Evolutionary conservation across 179 eudicot genomes (phyloP), one percentile per base, ranked within the genome.

Genomic region (Amaranthus tricolor): DNA sequence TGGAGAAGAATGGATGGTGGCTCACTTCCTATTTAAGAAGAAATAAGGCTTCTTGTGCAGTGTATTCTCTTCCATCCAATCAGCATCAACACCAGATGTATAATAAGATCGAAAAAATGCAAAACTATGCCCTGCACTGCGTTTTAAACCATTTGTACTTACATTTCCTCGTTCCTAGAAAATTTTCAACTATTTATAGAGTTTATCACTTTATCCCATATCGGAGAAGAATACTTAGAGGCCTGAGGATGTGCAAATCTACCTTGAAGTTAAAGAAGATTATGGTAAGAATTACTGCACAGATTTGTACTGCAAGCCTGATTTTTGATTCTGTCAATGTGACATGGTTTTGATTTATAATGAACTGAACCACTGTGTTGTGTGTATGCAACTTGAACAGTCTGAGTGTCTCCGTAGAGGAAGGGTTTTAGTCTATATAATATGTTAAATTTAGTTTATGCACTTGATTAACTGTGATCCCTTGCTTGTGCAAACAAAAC

Each of bases 1-100:
- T 68, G 99, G 99, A 10, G 94, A 95, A 78, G 99, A 95, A 85
- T 95, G 98, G 99, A 93, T 95, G 99, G 99, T 95, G 59, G 76
- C 94, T 5, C 94, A 85, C 82, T 85, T 87, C 87, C 87, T 95
- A 5, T 95, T 93, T 76, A 91, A 88, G 84, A 95, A 84, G 85
- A 90, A 93, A 79, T 88, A 66, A 81, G 60, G 15, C 16, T 60
- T 14, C 20, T 40, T 5, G 8, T 16, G 44, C 16, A 60, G 15
- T 47, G 44, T 9, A 15, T 54, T 9, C 21, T 63, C 43, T 66
- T 7, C 51, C 64, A 11, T 0, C 20, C 71, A 65, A 64, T 40
- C 47, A 54, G 55, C 11, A 13, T 53, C 74, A 11, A 63, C 17
- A 52, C 13, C 17, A 13, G 45, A n/a, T n/a, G n/a, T n/a, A n/a